Base-by-base conservation (phyloP, 2,329 filamentous ascomycete species). In the Penicillium sp. region DNA sequence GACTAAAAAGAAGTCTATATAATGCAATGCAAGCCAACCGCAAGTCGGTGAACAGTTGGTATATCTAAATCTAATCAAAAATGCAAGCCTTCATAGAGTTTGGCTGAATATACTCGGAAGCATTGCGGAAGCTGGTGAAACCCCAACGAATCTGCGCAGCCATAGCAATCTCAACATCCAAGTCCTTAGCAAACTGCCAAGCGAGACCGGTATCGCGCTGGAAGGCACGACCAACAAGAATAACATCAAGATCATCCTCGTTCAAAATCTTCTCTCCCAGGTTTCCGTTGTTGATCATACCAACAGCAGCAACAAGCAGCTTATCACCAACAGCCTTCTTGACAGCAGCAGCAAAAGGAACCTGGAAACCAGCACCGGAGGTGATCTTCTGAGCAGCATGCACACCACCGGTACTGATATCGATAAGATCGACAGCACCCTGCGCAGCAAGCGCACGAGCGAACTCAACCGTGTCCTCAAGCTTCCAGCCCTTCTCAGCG, bases 351-450 rank as follows among this genome's bases (percentile, higher is more conserved):
- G 91, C 89, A 52, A 93, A 84, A 49, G 87, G 85, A 25, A 86
- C 82, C 78, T 96, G 92, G 79, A 90, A 93, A 0, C 80, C 88
- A 3, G 86, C 86, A 29, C 83, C 82, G 6, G 66, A 65, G 10
- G 62, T 66, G 51, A 79, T 66, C 65, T 77, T 76, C 66, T 79
- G 77, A 6, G 68, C 68, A 39, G 79, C 72, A 71, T 86, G 83
- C 70, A 90, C 88, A 53, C 90, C 93, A 45, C 87, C 91, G 1
- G 86, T 87, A 66, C 87, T 91, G 57, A 96, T 85, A 73, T 97
- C 93, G 35, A 96, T 82, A 21, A 96, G 78, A 70, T 97, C 93
- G 42, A 97, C 83, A 3, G 66, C 65, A 33, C 93, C 93, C 19
- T 83, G 79, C 0, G 82, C 83, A 0, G 90, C 89, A 0, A 97